phyloP scores from a whole-genome alignment of 805 yeast species.

The Saccharomycopsis sp. region DNA sequence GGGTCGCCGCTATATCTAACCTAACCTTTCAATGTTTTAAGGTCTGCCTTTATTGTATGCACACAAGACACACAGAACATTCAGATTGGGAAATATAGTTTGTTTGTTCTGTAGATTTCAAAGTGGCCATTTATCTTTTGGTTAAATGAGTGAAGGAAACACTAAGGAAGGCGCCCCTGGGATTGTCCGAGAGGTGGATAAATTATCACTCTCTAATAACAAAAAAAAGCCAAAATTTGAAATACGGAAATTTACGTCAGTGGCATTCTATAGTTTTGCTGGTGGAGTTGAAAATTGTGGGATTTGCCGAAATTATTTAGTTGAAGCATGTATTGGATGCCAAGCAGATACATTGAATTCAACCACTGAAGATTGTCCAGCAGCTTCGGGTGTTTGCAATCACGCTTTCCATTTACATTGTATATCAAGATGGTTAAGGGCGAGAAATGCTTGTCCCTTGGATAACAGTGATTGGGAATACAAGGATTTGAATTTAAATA shows the following conservation, averaged over 20 bases:
- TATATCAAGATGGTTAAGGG: constrained; percentile 89
- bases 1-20: too few species aligned
- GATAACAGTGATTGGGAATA: constrained; percentile 89
- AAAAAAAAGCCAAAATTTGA: constrained; percentile 75
- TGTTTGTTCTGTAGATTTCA: too few species aligned
- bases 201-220: too few species aligned
- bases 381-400: constrained; percentile 96
- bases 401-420: constrained; percentile 99
- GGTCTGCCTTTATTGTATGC: too few species aligned
- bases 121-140: too few species aligned
- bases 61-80: too few species aligned
- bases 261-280: constrained; percentile 99
- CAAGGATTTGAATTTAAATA: too few species aligned
- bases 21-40: too few species aligned
- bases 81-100: too few species aligned
- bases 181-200: too few species aligned
- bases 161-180: too few species aligned
- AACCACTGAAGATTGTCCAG: constrained; percentile 73
- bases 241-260: constrained; percentile 97
- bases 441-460: constrained; percentile 93
- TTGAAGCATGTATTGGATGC: constrained; percentile 98
- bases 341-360: constrained; percentile 70
- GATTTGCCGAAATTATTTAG: constrained; percentile 92
- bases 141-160: too few species aligned
- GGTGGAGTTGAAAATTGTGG: constrained; percentile 94